These are phyloP conservation scores for Thozetella sp. DNA, from an alignment of 495 filamentous ascomycete genomes.

Conservation along the genomic window DNA sequence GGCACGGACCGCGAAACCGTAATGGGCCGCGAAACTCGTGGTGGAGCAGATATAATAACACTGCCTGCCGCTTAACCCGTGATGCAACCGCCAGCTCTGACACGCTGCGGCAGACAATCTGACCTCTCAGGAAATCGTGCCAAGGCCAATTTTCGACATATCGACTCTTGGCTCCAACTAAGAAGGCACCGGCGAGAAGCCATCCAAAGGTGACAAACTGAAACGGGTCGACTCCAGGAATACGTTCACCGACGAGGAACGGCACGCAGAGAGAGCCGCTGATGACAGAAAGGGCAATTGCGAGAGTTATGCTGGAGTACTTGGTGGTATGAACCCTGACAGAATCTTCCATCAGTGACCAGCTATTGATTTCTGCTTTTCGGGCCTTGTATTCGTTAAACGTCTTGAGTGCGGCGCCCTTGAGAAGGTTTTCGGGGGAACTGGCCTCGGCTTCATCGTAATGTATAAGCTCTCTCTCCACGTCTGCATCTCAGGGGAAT, in stretches of 20 bases:
- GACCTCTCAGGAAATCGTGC: background rate
- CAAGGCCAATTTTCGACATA: slow-evolving; percentile 1
- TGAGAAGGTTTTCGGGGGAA: background rate
- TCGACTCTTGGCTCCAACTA: background rate
- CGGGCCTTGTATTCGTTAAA: background rate
- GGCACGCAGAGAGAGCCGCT: background rate
- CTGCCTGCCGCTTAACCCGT: background rate
- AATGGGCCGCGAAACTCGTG: background rate
- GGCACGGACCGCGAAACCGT: background rate
- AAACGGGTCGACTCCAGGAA: background rate
- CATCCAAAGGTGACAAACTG: background rate
- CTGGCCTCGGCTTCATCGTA: background rate
- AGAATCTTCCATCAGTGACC: background rate
- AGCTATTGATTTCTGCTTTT: background rate
- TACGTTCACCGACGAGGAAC: background rate
- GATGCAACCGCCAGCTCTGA: background rate
- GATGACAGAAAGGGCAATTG: background rate
- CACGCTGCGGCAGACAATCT: background rate
- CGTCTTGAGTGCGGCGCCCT: background rate
- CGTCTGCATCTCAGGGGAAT: background rate
- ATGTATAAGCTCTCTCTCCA: background rate
- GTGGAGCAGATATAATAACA: background rate
- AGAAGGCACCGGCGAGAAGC: background rate
- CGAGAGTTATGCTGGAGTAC: background rate
- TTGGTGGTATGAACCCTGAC: background rate